Percentiles rank a stretch among this genome's conserved stretches.
These are phyloP conservation scores for Chaetomium olivaceum DNA, from an alignment of 2,329 filamentous ascomycete genomes.

Conservation along the genomic window DNA sequence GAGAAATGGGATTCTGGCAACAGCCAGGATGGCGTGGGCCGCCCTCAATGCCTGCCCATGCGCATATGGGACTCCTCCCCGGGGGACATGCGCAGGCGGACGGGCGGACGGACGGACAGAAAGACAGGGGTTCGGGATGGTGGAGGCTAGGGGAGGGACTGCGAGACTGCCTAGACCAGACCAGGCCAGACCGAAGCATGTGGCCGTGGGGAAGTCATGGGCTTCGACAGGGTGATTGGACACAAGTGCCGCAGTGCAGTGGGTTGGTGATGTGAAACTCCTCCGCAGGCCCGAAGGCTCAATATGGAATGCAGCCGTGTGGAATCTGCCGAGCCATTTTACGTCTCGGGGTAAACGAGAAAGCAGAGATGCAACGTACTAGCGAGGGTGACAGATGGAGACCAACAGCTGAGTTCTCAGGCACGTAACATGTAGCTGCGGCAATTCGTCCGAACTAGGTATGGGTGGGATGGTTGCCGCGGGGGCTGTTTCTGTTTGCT, in stretches of 20 bases:
- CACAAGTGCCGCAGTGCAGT: slow-evolving; percentile 26
- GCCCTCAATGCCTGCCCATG: neutral
- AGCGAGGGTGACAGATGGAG: slow-evolving; percentile 6
- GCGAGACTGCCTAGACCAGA: neutral
- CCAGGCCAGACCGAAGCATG: slow-evolving; percentile 7
- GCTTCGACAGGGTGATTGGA: slow-evolving; percentile 30
- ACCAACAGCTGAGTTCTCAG: neutral
- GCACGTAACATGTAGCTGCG: neutral
- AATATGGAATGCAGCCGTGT: slow-evolving; percentile 33
- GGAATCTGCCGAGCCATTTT: slow-evolving; percentile 38
- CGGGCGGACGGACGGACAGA: slow-evolving; percentile 1
- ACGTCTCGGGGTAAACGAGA: slow-evolving; percentile 30
- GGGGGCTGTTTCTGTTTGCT: no score
- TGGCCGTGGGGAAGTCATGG: slow-evolving; percentile 7
- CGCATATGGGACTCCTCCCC: slow-evolving; percentile 21
- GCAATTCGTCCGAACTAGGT: neutral
- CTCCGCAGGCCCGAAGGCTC: slow-evolving; percentile 39
- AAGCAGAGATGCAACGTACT: slow-evolving; percentile 32
- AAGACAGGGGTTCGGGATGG: neutral
- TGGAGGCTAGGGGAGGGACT: neutral
- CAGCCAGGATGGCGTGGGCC: neutral
- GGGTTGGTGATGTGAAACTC: slow-evolving; percentile 31
- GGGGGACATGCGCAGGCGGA: neutral
- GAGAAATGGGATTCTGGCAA: slow-evolving; percentile 18
- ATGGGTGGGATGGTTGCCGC: no score